Percentiles rank a stretch among this genome's conserved stretches.
These are phyloP conservation scores for Coprinellus micaceus DNA, from an alignment of 768 basidiomycete genomes.

Conservation along the genomic window DNA sequence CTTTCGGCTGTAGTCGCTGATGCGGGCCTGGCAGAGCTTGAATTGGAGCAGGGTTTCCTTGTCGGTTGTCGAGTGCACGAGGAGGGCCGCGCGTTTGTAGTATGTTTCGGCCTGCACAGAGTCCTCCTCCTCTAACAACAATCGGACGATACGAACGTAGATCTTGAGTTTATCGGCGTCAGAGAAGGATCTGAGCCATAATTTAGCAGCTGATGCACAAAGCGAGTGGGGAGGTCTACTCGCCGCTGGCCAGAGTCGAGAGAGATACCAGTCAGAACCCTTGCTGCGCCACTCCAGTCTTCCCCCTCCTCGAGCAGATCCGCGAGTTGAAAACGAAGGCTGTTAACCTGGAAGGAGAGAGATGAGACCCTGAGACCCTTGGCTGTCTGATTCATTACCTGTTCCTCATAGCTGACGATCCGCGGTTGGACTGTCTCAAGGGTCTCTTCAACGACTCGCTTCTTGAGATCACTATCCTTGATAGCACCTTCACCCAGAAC, in stretches of 20 bases:
- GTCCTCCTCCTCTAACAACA: constrained; percentile 94
- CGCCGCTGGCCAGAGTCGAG: constrained; percentile 87
- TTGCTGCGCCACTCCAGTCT: constrained; percentile 91
- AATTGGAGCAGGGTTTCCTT: constrained; percentile 78
- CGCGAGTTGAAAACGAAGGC: constrained; percentile 84
- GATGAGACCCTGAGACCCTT: not conserved
- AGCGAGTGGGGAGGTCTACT: constrained; percentile 17
- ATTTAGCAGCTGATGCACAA: constrained; percentile 2
- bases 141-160: constrained; percentile 91
- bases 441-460: constrained; percentile 73
- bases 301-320: constrained; percentile 86
- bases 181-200: constrained; percentile 46
- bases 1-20: constrained; percentile 87
- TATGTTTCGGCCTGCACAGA: constrained; percentile 97
- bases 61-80: constrained; percentile 77
- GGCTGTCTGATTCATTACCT: constrained; percentile 50
- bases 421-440: constrained; percentile 69
- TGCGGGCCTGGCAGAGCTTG: constrained; percentile 91
- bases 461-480: constrained; percentile 53
- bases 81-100: constrained; percentile 91
- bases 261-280: constrained; percentile 88
- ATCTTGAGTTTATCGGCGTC: constrained; percentile 87
- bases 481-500: constrained; percentile 55
- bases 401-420: constrained; percentile 92
- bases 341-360: constrained; percentile 58